Percentiles rank a stretch among this genome's conserved stretches.
These are phyloP conservation scores for Urochloa ruziziensis DNA, from an alignment of 176 grass and related monocot genomes.

Conservation along the genomic window DNA sequence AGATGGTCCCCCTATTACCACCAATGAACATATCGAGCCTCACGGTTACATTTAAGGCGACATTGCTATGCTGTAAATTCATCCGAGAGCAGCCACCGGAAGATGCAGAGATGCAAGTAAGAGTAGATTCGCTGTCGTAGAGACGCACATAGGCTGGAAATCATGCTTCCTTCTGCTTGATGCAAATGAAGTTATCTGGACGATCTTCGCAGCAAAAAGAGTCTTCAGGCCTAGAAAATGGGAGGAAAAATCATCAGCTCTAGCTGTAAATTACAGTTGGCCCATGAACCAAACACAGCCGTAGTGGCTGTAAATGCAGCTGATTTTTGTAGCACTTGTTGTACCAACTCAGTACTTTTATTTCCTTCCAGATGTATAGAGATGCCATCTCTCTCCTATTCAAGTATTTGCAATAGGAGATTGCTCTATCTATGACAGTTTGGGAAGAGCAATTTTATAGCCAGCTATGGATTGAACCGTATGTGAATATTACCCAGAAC, in stretches of 20 bases:
- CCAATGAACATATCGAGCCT: not conserved
- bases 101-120: not conserved
- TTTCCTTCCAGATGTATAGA: no score
- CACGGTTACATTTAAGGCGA: not conserved
- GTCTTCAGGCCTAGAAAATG: not conserved
- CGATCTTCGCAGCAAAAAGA: not conserved
- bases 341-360: no score
- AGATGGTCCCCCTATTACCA: not conserved
- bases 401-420: not conserved
- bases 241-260: not conserved
- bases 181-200: not conserved
- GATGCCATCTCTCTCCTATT: not conserved
- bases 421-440: not conserved
- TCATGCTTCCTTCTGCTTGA: not conserved
- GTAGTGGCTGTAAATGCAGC: no score
- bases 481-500: no score
- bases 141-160: not conserved
- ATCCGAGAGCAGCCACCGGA: not conserved
- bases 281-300: no score
- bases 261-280: not conserved
- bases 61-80: not conserved
- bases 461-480: no score
- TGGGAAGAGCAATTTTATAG: no score
- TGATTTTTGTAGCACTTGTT: no score
- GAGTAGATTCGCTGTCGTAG: not conserved